phyloP scores from a whole-genome alignment of 805 yeast genomes.

The Kockiozyma suomiensis region DNA sequence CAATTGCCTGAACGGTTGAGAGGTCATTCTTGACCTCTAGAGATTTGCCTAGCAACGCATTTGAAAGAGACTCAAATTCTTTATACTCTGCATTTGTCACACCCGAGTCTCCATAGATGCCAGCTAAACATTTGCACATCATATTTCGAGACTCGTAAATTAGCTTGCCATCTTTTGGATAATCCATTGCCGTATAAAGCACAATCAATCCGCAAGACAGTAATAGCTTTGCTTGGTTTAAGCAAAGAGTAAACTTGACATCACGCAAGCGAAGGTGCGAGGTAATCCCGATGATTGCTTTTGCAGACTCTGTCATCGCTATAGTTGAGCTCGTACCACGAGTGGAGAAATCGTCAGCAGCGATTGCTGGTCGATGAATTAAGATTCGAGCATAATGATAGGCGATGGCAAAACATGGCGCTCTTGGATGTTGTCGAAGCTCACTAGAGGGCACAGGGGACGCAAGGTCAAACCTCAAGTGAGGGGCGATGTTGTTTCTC shows the following conservation, averaged over 20 bases:
- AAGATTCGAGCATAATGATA: conserved; percentile 66
- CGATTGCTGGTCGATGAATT: conserved; percentile 59
- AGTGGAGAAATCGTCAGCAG: conserved; percentile 32
- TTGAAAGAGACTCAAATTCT: conserved; percentile 17
- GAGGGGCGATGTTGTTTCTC: conserved; percentile 68
- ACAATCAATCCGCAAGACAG: conserved; percentile 38
- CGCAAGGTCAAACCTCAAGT: conserved; percentile 59
- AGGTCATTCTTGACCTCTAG: not conserved
- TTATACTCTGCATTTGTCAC: conserved; percentile 15
- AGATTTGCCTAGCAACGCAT: conserved; percentile 5
- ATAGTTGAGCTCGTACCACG: conserved; percentile 39
- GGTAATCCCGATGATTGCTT: conserved; percentile 38
- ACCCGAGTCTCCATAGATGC: conserved; percentile 21
- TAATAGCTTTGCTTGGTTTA: conserved; percentile 37
- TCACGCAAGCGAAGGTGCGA: conserved; percentile 38
- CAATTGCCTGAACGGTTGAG: not conserved
- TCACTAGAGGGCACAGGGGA: conserved; percentile 38
- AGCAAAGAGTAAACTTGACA: conserved; percentile 39
- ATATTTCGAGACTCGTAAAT: conserved; percentile 68
- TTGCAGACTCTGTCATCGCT: conserved; percentile 43
- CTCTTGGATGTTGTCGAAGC: conserved; percentile 29
- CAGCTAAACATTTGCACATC: conserved; percentile 43
- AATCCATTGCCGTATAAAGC: conserved; percentile 68
- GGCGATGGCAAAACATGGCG: conserved; percentile 54
- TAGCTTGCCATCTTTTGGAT: conserved; percentile 79